Evolutionary conservation across 1,284 basidiomycete species (phyloP).

Genomic region (Moesziomyces parantarcticus): DNA sequence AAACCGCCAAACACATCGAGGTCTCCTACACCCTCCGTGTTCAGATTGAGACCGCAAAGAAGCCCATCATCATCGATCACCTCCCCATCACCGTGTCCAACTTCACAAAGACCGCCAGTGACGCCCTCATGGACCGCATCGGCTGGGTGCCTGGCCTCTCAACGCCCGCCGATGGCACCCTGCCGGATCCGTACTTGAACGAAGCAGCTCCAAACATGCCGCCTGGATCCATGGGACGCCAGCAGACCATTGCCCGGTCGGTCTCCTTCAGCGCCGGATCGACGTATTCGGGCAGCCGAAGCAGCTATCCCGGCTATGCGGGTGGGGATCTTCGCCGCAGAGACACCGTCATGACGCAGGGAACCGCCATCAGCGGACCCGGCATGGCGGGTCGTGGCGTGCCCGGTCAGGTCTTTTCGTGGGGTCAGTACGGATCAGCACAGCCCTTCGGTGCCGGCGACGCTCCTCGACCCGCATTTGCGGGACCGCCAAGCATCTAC

Average conservation of each 20-base stretch:
- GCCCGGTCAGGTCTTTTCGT: slow-evolving; percentile 57
- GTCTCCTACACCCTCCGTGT: slow-evolving; percentile 63
- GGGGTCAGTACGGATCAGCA: slow-evolving; percentile 53
- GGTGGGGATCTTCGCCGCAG: slow-evolving; percentile 46
- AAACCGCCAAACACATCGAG: slow-evolving; percentile 66
- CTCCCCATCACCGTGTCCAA: slow-evolving; percentile 61
- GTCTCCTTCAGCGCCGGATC: slow-evolving; percentile 37
- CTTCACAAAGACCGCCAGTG: slow-evolving; percentile 45
- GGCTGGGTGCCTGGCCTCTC: slow-evolving; percentile 63
- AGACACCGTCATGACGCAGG: slow-evolving; percentile 60
- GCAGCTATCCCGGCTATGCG: slow-evolving; percentile 29
- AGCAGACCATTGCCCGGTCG: slow-evolving; percentile 35
- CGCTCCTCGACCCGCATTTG: slow-evolving; percentile 49
- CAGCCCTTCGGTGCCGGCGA: slow-evolving; percentile 41
- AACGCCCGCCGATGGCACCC: slow-evolving; percentile 12
- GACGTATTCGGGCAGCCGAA: slow-evolving; percentile 24
- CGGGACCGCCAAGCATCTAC: slow-evolving; percentile 57
- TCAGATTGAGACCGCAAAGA: slow-evolving; percentile 60
- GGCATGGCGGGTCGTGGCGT: slow-evolving; percentile 63
- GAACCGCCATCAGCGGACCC: slow-evolving; percentile 51
- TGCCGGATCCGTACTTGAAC: not conserved
- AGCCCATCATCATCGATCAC: slow-evolving; percentile 63
- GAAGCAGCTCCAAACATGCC: slow-evolving; percentile 5
- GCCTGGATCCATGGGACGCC: slow-evolving; percentile 4
- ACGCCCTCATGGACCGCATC: slow-evolving; percentile 49